Percentiles rank a stretch among this genome's conserved stretches.
Evolutionary conservation across 1,284 basidiomycete genomes (phyloP).

Genomic region (Inonotus obliquus): DNA sequence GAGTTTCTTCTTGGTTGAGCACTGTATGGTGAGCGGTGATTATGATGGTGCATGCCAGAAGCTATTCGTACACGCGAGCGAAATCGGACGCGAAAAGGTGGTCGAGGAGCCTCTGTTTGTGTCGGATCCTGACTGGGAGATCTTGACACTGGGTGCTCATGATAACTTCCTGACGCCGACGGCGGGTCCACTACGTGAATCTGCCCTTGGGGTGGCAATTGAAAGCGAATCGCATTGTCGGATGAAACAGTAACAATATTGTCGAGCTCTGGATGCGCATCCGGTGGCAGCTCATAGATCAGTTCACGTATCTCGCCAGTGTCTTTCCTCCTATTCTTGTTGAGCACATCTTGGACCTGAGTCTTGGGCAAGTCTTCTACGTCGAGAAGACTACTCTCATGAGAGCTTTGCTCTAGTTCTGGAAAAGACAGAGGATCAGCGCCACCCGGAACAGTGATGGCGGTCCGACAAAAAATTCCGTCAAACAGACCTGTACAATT

Average conservation of each 20-base stretch:
- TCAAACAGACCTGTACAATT: too few relatives aligned
- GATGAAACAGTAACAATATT: background rate
- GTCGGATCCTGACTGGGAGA: background rate
- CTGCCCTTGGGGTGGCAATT: background rate
- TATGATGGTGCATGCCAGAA: constrained; percentile 36
- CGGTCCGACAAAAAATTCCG: too few relatives aligned
- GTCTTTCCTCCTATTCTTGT: background rate
- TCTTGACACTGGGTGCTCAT: background rate
- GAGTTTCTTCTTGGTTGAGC: constrained; percentile 20
- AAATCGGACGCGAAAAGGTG: constrained; percentile 40
- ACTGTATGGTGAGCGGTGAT: constrained; percentile 9
- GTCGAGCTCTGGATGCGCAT: background rate
- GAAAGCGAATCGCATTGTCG: constrained; percentile 5
- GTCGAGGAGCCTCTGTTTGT: background rate
- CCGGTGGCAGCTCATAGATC: background rate
- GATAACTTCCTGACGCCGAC: background rate
- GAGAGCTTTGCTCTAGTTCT: background rate
- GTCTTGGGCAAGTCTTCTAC: background rate
- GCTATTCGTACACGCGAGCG: constrained; percentile 54
- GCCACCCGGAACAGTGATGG: background rate
- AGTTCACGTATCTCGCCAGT: background rate
- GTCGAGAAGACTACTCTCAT: background rate
- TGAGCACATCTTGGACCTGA: background rate
- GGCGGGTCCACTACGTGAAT: background rate
- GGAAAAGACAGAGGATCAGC: background rate